Evolutionary conservation across 164 flowering plant genomes (phyloP), one percentile per base, ranked within the genome.

Genomic region (Echeveria elegans): DNA sequence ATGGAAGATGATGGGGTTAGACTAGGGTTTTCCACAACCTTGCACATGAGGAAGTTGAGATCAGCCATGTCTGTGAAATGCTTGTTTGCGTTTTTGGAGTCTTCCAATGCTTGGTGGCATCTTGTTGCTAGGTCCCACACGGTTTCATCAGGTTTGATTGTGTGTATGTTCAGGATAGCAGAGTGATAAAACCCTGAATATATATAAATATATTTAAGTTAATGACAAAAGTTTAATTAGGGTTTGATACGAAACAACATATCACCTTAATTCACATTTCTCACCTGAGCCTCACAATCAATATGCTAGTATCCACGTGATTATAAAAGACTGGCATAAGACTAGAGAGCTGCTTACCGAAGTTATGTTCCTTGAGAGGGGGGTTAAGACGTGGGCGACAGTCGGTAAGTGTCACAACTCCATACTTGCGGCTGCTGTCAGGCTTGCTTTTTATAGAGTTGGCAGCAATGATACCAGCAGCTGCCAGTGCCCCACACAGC

Each of bases 61-160:
- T 83, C 95, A 5, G 77, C 75, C 86, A 88, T 82, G 86, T 88
- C 95, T 10, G 87, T 52, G 76, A 87, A 89, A 67, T 89, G 92
- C 78, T 80, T 84, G 78, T 83, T 77, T 68, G 69, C 18, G 64
- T 73, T 76, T 72, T 81, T 78, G 10, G 85, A 70, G 40, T 75
- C 72, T 9, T 67, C 53, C 29, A 83, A 76, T 18, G 85, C 69
- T 19, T 15, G 60, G 78, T 77, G 76, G 71, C 63, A 71, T 73
- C 80, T 78, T 37, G 58, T 63, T 28, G 92, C 90, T 0, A 85
- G 70, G 14, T 87, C 90, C 96, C 96, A 89, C 1, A 85, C 68
- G 4, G 69, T 73, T 56, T 85, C 85, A 23, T 77, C 82, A 34
- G 80, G 83, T 19, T 74, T 72, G 37, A 87, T 43, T 40, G 65